Evolutionary conservation across 495 filamentous ascomycete species (phyloP), one percentile per base, ranked within the genome.

Genomic region (Polyplosphaeria fusca): DNA sequence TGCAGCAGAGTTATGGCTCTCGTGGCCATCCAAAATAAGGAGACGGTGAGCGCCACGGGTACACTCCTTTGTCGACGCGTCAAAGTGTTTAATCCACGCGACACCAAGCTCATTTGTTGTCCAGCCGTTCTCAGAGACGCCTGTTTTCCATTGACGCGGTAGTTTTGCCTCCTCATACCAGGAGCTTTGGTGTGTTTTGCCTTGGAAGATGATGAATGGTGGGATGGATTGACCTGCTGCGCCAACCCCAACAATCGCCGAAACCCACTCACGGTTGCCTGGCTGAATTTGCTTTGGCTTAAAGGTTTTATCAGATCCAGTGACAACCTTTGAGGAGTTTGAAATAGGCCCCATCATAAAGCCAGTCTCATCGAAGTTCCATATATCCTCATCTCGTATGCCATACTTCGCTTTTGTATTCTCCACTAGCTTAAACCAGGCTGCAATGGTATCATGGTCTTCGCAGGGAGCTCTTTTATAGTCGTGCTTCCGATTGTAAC

Each of bases 261-360:
- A 11, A 43, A 9, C 19, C 40, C n/a, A n/a, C n/a, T n/a, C n/a
- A n/a, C n/a, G n/a, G n/a, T n/a, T n/a, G n/a, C n/a, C n/a, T n/a
- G n/a, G 40, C 13, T 43, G 19, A 18, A 43, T 9, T n/a, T 35
- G n/a, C 30, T 43, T 43, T 43, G 27, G 44, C 19, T 47, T 24
- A 12, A 11, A 4, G 11, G 22, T 7, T 5, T 18, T 12, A 11
- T 24, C 44, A 5, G n/a, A n/a, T n/a, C n/a, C n/a, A n/a, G n/a
- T n/a, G n/a, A n/a, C n/a, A n/a, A n/a, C n/a, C n/a, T n/a, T n/a
- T 47, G 23, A 11, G 22, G 18, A 9, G 9, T 9, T 47, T 28
- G 27, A 47, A 24, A 47, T 47, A 23, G 11, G 4, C 9, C 44
- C 44, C 19, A 47, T 47, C 19, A 47, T 47, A 28, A 47, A 47